phyloP scores from a whole-genome alignment of 306 rosid genomes.

The Chamaecrista fasciculata region DNA sequence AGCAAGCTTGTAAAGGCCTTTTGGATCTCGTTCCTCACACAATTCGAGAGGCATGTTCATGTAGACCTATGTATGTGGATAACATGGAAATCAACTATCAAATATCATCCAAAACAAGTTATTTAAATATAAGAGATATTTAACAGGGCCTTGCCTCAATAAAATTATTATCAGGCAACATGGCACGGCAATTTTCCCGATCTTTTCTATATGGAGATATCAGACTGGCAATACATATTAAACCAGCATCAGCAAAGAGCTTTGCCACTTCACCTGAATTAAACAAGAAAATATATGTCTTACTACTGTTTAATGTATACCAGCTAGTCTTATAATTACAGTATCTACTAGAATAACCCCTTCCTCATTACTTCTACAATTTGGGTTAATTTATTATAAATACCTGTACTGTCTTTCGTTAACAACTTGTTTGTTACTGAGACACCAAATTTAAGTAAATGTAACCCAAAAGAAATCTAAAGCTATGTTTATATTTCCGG shows the following conservation, averaged over 20 bases:
- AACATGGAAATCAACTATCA: conserved; percentile 17
- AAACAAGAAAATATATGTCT: conserved; percentile 1
- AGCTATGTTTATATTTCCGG: conserved; percentile 20
- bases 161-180: conserved; percentile 61
- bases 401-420: not conserved
- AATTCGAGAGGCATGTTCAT: conserved; percentile 78
- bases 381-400: too few species aligned
- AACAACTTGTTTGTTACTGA: not conserved
- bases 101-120: conserved; percentile 26
- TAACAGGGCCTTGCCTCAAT: conserved; percentile 56
- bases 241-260: conserved; percentile 81
- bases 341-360: not conserved
- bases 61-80: conserved; percentile 54
- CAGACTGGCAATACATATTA: conserved; percentile 72
- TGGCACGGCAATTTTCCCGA: conserved; percentile 68
- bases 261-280: conserved; percentile 77
- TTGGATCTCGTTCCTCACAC: conserved; percentile 80
- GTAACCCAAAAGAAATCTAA: not conserved
- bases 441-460: not conserved
- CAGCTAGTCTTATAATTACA: not conserved
- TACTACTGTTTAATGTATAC: not conserved
- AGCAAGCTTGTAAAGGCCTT: conserved; percentile 92
- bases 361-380: not conserved
- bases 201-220: conserved; percentile 80
- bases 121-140: conserved; percentile 11